Conservation (phyloP, 805 yeast species). For the Sugiyamaella smithiae region DNA sequence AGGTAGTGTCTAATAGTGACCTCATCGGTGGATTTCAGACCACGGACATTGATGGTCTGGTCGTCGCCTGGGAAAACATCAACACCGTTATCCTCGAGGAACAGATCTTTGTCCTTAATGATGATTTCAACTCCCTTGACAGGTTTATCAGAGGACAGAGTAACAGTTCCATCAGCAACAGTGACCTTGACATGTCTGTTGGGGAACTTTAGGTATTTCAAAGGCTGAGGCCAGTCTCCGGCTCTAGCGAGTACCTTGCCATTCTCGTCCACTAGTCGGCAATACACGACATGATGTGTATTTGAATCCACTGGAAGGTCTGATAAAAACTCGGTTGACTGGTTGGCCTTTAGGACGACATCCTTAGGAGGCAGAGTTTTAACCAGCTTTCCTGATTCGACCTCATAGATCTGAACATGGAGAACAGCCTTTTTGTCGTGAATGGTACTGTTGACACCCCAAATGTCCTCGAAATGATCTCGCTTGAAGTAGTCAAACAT, state of each 20-base stretch:
- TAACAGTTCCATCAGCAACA: slow-evolving; percentile 31
- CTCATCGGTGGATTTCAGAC: slow-evolving; percentile 17
- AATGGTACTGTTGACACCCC: slow-evolving; percentile 42
- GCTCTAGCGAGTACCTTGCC: slow-evolving; percentile 33
- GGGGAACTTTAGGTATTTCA: slow-evolving; percentile 40
- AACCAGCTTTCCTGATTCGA: slow-evolving; percentile 35
- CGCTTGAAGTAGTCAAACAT: slow-evolving; percentile 30
- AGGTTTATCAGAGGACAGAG: slow-evolving; percentile 36
- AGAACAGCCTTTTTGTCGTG: slow-evolving; percentile 28
- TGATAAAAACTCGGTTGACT: slow-evolving; percentile 34
- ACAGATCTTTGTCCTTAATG: slow-evolving; percentile 30
- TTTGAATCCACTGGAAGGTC: slow-evolving; percentile 18
- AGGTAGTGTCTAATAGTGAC: slow-evolving; percentile 20
- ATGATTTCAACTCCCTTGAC: slow-evolving; percentile 45
- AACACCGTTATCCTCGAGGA: slow-evolving; percentile 45
- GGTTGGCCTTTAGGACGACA: slow-evolving; percentile 28
- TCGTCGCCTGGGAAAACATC: slow-evolving; percentile 45
- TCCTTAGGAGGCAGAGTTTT: slow-evolving; percentile 11
- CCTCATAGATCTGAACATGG: slow-evolving; percentile 34
- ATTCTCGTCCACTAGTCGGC: slow-evolving; percentile 20
- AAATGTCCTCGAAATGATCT: slow-evolving; percentile 36
- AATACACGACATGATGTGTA: slow-evolving; percentile 22
- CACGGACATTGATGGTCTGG: slow-evolving; percentile 19
- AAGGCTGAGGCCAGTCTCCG: slow-evolving; percentile 52
- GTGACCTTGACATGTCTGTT: slow-evolving; percentile 27